Evolutionary conservation across 2,329 filamentous ascomycete species (phyloP).

Genomic region (Phaeophleospora eucalypticola): DNA sequence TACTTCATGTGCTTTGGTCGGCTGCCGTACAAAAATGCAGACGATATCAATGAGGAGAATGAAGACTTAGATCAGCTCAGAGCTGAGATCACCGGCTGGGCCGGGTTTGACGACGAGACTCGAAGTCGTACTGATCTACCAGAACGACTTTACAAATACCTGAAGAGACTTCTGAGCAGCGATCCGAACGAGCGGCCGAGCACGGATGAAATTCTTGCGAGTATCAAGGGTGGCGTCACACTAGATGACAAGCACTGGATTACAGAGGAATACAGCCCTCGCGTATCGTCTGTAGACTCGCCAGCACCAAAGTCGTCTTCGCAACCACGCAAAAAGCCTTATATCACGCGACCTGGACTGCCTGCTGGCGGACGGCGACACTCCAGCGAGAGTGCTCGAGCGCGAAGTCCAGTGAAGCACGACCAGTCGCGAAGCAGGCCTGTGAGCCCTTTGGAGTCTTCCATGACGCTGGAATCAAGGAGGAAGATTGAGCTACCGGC

Average conservation of each 20-base stretch:
- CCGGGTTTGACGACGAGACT: slow-evolving; percentile 63
- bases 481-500: slow-evolving; percentile 6
- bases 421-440: slow-evolving; percentile 11
- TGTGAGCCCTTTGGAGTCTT: slow-evolving; percentile 6
- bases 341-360: slow-evolving; percentile 19
- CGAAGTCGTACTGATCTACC: slow-evolving; percentile 76
- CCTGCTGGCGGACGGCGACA: slow-evolving; percentile 14
- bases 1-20: slow-evolving; percentile 96
- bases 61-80: slow-evolving; percentile 84
- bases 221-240: slow-evolving; percentile 61
- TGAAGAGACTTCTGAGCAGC: slow-evolving; percentile 75
- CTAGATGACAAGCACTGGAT: slow-evolving; percentile 27
- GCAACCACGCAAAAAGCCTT: slow-evolving; percentile 21
- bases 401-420: slow-evolving; percentile 18
- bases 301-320: slow-evolving; percentile 21
- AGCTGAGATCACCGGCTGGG: slow-evolving; percentile 81
- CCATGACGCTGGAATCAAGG: slow-evolving; percentile 6
- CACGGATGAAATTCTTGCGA: slow-evolving; percentile 77
- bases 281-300: slow-evolving; percentile 44
- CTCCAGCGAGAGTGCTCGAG: slow-evolving; percentile 16
- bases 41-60: slow-evolving; percentile 81
- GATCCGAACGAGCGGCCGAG: slow-evolving; percentile 73
- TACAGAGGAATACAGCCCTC: slow-evolving; percentile 23
- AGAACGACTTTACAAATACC: slow-evolving; percentile 75
- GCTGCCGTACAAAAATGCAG: slow-evolving; percentile 79